These are phyloP conservation scores for Cladosporium sp. DNA, from an alignment of 2,329 filamentous ascomycete genomes.

Conservation along the genomic window DNA sequence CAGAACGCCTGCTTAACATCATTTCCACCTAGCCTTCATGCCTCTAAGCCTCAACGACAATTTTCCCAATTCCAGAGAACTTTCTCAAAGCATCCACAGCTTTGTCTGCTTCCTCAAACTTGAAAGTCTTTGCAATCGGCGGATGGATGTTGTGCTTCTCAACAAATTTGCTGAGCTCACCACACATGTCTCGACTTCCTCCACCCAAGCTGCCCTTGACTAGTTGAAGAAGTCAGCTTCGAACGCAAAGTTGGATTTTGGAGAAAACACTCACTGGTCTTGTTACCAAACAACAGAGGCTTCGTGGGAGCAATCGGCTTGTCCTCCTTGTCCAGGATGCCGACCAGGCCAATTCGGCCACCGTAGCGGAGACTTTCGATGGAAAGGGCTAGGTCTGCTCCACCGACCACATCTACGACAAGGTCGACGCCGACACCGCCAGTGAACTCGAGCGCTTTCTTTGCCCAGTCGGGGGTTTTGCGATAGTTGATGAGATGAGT, in stretches of 20 bases:
- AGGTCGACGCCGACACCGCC: conserved; percentile 39
- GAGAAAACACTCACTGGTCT: conserved; percentile 12
- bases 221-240: not conserved
- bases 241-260: not conserved
- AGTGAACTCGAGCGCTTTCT: conserved; percentile 47
- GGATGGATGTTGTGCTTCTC: conserved; percentile 37
- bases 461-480: conserved; percentile 53
- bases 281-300: conserved; percentile 20
- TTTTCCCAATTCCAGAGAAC: conserved; percentile 32
- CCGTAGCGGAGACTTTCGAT: conserved; percentile 37
- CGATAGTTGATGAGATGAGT: conserved; percentile 59
- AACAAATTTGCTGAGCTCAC: conserved; percentile 37
- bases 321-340: conserved; percentile 19
- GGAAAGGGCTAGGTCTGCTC: conserved; percentile 39
- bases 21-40: no score
- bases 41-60: conserved; percentile 21
- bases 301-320: conserved; percentile 17
- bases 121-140: conserved; percentile 35
- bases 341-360: conserved; percentile 34
- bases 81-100: conserved; percentile 29
- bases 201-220: conserved; percentile 21
- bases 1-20: no score
- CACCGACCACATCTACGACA: conserved; percentile 47
- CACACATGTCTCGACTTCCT: conserved; percentile 42
- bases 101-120: conserved; percentile 30